These are phyloP conservation scores for Tolypocladium sp. DNA, from an alignment of 2,329 filamentous ascomycete species.

Conservation along the genomic window DNA sequence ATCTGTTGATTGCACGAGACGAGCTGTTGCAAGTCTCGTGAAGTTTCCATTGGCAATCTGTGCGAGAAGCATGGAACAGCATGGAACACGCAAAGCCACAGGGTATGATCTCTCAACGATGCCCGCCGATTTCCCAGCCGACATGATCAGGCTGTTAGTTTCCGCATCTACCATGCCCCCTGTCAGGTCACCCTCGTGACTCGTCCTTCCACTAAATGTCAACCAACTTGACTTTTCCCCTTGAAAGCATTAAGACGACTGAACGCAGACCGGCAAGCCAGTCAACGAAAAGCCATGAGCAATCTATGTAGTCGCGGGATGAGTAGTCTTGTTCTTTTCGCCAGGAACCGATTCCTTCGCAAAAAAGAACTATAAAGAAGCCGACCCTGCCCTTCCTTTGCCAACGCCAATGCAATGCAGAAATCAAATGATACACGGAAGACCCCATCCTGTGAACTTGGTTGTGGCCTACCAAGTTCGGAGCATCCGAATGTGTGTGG, in stretches of 20 bases:
- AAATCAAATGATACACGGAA: slow-evolving; percentile 29
- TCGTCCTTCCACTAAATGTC: slow-evolving; percentile 5
- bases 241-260: slow-evolving; percentile 20
- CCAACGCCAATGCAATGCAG: slow-evolving; percentile 53
- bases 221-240: slow-evolving; percentile 12
- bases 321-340: slow-evolving; percentile 27
- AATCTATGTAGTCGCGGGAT: slow-evolving; percentile 32
- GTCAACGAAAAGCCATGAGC: slow-evolving; percentile 16
- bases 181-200: neutral
- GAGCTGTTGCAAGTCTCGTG: neutral
- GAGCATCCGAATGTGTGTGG: neutral
- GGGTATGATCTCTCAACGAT: neutral
- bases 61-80: neutral
- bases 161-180: neutral
- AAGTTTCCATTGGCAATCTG: neutral
- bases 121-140: neutral
- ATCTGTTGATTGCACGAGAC: neutral
- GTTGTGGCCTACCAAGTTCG: slow-evolving; percentile 14
- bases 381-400: slow-evolving; percentile 20
- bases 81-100: neutral
- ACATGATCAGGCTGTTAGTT: neutral
- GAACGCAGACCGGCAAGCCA: slow-evolving; percentile 2
- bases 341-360: slow-evolving; percentile 20
- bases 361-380: slow-evolving; percentile 15
- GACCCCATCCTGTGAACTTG: slow-evolving; percentile 4